Conservation (phyloP, 2,329 filamentous ascomycete species). For the Talaromyces sp. region DNA sequence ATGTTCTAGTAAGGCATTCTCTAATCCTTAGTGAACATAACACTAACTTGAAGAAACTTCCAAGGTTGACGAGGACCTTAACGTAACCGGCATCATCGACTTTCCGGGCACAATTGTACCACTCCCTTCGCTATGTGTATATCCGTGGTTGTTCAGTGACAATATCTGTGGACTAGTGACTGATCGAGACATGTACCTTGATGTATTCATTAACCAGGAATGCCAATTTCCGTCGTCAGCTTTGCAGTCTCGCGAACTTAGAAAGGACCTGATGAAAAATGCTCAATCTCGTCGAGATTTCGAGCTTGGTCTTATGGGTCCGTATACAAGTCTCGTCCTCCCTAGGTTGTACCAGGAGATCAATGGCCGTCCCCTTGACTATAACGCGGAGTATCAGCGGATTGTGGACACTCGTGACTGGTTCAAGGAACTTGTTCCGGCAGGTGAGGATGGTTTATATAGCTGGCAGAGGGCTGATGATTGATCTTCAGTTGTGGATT, state of each 20-base stretch:
- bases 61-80: constrained; percentile 17
- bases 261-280: background rate
- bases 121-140: constrained; percentile 10
- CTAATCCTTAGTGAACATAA: background rate
- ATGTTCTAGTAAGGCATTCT: background rate
- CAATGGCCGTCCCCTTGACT: background rate
- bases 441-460: constrained; percentile 3
- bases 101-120: constrained; percentile 17
- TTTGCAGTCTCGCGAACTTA: background rate
- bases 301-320: background rate
- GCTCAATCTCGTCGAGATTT: background rate
- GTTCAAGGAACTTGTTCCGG: background rate
- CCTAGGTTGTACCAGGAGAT: background rate
- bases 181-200: background rate
- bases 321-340: background rate
- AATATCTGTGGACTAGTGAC: background rate
- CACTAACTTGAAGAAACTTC: background rate
- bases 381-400: background rate
- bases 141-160: constrained; percentile 1
- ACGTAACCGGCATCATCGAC: constrained; percentile 16
- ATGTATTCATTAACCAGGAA: background rate
- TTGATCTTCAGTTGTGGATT: too few relatives aligned
- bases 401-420: background rate
- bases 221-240: background rate
- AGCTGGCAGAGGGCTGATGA: constrained; percentile 19